These are phyloP conservation scores for Scortechinia acanthostroma DNA, from an alignment of 2,329 filamentous ascomycete species.

Conservation along the genomic window DNA sequence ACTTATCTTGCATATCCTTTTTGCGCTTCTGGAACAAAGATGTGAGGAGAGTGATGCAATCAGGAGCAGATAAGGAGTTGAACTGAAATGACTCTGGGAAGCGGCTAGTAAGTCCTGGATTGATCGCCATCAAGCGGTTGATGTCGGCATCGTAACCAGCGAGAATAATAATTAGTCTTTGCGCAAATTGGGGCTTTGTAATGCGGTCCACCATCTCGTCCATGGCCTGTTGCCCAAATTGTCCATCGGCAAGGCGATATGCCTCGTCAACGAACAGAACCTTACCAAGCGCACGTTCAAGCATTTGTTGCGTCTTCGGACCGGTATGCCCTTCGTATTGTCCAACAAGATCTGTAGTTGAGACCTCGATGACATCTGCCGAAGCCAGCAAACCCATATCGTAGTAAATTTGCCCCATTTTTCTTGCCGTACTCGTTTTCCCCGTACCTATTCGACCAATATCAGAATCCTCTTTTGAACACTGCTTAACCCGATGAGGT, in stretches of 20 bases:
- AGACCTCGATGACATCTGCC: slow-evolving; percentile 56
- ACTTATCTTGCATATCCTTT: too few relatives aligned
- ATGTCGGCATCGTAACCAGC: slow-evolving; percentile 50
- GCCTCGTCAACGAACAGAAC: slow-evolving; percentile 8
- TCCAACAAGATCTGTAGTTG: slow-evolving; percentile 62
- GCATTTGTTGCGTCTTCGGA: slow-evolving; percentile 50
- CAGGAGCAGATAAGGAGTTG: slow-evolving; percentile 13
- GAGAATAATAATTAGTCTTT: slow-evolving; percentile 45
- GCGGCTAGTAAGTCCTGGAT: slow-evolving; percentile 42
- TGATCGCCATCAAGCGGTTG: slow-evolving; percentile 37
- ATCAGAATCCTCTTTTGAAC: not conserved
- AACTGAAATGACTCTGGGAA: slow-evolving; percentile 44
- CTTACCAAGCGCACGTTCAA: slow-evolving; percentile 40
- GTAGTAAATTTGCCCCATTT: slow-evolving; percentile 71
- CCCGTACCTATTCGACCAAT: slow-evolving; percentile 54
- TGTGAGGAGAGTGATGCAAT: slow-evolving; percentile 17
- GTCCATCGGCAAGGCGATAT: slow-evolving; percentile 5
- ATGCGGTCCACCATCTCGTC: slow-evolving; percentile 45
- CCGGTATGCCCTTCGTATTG: slow-evolving; percentile 66
- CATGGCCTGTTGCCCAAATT: slow-evolving; percentile 5
- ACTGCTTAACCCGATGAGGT: not conserved
- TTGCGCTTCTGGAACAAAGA: too few relatives aligned
- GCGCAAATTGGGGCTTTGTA: slow-evolving; percentile 46
- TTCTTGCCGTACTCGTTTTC: slow-evolving; percentile 67
- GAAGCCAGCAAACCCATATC: slow-evolving; percentile 63